Evolutionary conservation across 225 moss, liverwort and hornwort species (phyloP).

Genomic region (Neckera pumila): DNA sequence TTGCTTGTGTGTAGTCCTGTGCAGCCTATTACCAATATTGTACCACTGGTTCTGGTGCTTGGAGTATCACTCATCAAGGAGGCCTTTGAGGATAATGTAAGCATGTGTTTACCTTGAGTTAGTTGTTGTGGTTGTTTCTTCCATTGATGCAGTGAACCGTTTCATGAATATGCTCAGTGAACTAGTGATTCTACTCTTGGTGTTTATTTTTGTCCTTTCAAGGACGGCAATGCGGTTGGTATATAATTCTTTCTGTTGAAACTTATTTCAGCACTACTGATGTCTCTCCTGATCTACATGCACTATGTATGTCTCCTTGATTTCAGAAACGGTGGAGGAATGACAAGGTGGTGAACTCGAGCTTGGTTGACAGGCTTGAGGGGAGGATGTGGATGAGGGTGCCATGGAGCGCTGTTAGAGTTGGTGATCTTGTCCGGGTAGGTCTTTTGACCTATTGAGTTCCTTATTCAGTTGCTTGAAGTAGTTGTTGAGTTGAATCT

Average conservation of each 20-base stretch:
- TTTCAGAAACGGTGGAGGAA: conserved; percentile 76
- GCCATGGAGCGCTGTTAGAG: conserved; percentile 76
- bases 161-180: not conserved
- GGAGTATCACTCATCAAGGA: conserved; percentile 84
- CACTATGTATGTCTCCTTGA: not conserved
- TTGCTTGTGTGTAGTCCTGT: conserved; percentile 65
- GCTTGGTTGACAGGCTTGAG: conserved; percentile 63
- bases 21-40: conserved; percentile 85
- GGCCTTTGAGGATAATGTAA: conserved; percentile 83
- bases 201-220: not conserved
- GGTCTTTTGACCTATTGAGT: not conserved
- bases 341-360: conserved; percentile 84
- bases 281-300: not conserved
- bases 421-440: conserved; percentile 74
- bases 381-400: conserved; percentile 64
- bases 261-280: not conserved
- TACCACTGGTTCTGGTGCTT: conserved; percentile 82
- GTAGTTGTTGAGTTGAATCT: not conserved
- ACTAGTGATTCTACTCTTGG: not conserved
- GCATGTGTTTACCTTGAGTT: not conserved
- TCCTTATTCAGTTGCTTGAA: too few relatives aligned
- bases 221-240: not conserved
- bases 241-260: not conserved
- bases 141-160: not conserved
- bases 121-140: not conserved